Evolutionary conservation across 2,329 filamentous ascomycete species (phyloP).

Genomic region (Xylariales sp.): DNA sequence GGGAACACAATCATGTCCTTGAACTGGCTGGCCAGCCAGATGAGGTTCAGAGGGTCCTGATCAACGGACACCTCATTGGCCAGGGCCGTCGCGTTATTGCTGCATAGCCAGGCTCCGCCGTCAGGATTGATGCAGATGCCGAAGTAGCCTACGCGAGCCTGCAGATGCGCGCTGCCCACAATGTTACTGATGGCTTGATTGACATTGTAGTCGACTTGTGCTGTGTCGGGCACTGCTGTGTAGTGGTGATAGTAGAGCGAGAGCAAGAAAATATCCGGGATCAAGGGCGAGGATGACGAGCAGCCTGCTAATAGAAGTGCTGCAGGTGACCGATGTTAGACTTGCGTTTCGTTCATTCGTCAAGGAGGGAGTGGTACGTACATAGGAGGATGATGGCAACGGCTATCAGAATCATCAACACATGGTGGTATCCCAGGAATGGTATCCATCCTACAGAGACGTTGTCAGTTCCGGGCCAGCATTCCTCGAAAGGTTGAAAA

Average conservation of each 20-base stretch:
- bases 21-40: conserved; percentile 96
- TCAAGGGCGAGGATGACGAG: conserved; percentile 91
- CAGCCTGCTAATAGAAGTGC: conserved; percentile 91
- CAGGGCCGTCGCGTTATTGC: conserved; percentile 91
- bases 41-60: conserved; percentile 92
- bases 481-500: not conserved
- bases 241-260: conserved; percentile 96
- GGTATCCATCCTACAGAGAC: conserved; percentile 53
- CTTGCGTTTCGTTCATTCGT: not conserved
- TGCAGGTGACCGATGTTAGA: conserved; percentile 31
- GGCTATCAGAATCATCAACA: conserved; percentile 96
- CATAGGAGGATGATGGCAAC: conserved; percentile 91
- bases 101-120: conserved; percentile 87
- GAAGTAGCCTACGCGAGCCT: conserved; percentile 94
- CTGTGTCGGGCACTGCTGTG: conserved; percentile 72
- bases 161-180: conserved; percentile 75
- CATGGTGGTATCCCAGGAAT: conserved; percentile 72
- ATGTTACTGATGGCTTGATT: conserved; percentile 85
- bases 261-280: conserved; percentile 94
- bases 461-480: not conserved
- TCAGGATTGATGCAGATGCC: conserved; percentile 94
- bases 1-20: conserved; percentile 99
- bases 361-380: conserved; percentile 41
- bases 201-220: conserved; percentile 87
- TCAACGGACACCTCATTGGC: conserved; percentile 85